These are phyloP conservation scores for Alternaria alternata DNA, from an alignment of 2,329 filamentous ascomycete genomes.

Conservation along the genomic window DNA sequence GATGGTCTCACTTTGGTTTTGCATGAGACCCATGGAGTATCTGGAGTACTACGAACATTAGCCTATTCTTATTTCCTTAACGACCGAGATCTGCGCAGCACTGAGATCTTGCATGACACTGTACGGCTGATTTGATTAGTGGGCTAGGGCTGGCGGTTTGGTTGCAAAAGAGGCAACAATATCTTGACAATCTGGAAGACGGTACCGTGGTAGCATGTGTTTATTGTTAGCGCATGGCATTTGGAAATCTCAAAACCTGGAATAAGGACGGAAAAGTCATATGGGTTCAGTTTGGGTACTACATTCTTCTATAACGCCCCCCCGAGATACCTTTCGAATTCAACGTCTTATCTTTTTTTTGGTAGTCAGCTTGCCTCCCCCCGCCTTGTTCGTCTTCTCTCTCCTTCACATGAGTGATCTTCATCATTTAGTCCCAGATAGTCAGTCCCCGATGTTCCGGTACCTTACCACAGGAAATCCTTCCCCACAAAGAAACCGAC, in stretches of 20 bases:
- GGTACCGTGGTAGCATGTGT: conserved; percentile 17
- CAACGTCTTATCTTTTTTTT: conserved; percentile 13
- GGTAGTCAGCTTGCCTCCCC: not conserved
- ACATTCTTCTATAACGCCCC: conserved; percentile 23
- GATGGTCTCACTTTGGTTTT: conserved; percentile 38
- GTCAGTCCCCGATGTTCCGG: not conserved
- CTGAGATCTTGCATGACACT: conserved; percentile 32
- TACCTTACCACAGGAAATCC: conserved; percentile 4
- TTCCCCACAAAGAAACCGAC: conserved; percentile 23
- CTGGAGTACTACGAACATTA: conserved; percentile 34
- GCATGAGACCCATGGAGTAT: conserved; percentile 45
- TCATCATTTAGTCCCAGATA: not conserved
- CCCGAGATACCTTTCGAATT: conserved; percentile 29
- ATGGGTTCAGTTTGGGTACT: conserved; percentile 20
- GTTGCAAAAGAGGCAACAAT: conserved; percentile 5
- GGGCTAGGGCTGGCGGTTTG: conserved; percentile 10
- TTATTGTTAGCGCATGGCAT: conserved; percentile 18
- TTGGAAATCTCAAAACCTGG: conserved; percentile 16
- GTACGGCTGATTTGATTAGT: conserved; percentile 30
- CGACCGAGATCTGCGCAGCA: conserved; percentile 21
- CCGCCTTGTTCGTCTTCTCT: not conserved
- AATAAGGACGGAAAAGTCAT: conserved; percentile 26
- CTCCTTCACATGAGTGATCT: conserved; percentile 2
- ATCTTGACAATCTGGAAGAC: conserved; percentile 8
- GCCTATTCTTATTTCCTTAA: conserved; percentile 25